phyloP scores from a whole-genome alignment of 1,284 basidiomycete genomes.

The Cutaneotrichosporon daszewskae region DNA sequence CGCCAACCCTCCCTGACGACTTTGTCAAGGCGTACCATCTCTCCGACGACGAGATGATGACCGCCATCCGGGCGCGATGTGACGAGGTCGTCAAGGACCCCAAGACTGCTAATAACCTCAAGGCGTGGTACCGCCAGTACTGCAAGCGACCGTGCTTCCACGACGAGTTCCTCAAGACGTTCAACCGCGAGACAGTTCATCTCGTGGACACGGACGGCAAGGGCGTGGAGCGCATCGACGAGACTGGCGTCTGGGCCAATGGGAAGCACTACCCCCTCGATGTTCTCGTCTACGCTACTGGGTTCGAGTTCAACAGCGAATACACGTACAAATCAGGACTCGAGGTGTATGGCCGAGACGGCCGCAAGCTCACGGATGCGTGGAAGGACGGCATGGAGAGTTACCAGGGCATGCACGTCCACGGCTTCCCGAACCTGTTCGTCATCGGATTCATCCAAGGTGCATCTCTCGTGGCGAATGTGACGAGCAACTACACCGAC shows the following conservation, averaged over 20 bases:
- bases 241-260: conserved; percentile 10
- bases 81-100: conserved; percentile 12
- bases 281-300: conserved; percentile 12
- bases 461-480: conserved; percentile 7
- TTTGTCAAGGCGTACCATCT: conserved; percentile 6
- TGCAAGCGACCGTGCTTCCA: conserved; percentile 15
- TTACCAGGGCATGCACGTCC: conserved; percentile 10
- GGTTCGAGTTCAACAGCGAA: conserved; percentile 11
- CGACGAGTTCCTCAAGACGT: conserved; percentile 13
- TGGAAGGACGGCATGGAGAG: conserved; percentile 12
- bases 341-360: conserved; percentile 11
- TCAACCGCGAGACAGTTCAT: conserved; percentile 12
- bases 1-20: background rate
- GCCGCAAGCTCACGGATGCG: conserved; percentile 6
- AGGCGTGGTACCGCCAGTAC: conserved; percentile 15
- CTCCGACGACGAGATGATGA: conserved; percentile 7
- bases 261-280: conserved; percentile 14
- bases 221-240: conserved; percentile 9
- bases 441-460: conserved; percentile 6
- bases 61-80: conserved; percentile 3
- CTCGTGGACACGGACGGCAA: conserved; percentile 15
- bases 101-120: conserved; percentile 8
- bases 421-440: conserved; percentile 18
- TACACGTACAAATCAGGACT: conserved; percentile 7
- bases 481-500: conserved; percentile 12